phyloP scores from a whole-genome alignment of 805 yeast species.

The Dipodascus geniculatus region DNA sequence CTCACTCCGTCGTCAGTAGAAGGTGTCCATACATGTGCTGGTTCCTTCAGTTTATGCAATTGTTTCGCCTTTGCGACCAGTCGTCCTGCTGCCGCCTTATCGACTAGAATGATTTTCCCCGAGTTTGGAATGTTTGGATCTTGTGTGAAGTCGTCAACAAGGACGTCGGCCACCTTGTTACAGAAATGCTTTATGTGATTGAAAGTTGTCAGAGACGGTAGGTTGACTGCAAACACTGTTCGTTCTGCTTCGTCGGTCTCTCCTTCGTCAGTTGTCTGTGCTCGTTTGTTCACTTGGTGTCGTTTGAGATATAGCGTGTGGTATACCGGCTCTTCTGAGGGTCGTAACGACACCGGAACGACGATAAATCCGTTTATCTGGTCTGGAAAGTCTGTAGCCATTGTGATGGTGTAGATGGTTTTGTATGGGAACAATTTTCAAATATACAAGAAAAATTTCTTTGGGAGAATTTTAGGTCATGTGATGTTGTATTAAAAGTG shows the following conservation, averaged over 20 bases:
- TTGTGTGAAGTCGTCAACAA: slow-evolving; percentile 22
- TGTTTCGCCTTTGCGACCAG: slow-evolving; percentile 55
- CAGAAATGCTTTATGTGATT: slow-evolving; percentile 45
- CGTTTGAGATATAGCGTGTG: slow-evolving; percentile 14
- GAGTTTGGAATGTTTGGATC: slow-evolving; percentile 27
- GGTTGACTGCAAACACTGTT: slow-evolving; percentile 62
- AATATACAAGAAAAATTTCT: neutral
- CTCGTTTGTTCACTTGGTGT: slow-evolving; percentile 8
- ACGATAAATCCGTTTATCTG: slow-evolving; percentile 16
- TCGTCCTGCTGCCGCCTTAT: slow-evolving; percentile 50
- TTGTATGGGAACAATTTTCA: neutral
- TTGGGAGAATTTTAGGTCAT: neutral
- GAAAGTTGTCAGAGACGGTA: slow-evolving; percentile 53
- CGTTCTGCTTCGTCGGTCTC: slow-evolving; percentile 26
- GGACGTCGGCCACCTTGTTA: slow-evolving; percentile 34
- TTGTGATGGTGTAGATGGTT: neutral
- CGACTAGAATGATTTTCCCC: slow-evolving; percentile 64
- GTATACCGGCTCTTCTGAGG: slow-evolving; percentile 4
- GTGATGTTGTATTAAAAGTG: neutral
- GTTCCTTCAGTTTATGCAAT: slow-evolving; percentile 21
- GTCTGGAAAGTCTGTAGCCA: slow-evolving; percentile 9
- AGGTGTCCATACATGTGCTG: slow-evolving; percentile 19
- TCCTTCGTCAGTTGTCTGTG: neutral
- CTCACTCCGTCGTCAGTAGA: slow-evolving; percentile 28
- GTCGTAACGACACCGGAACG: slow-evolving; percentile 12